These are phyloP conservation scores for Mucor plumbeus DNA, from an alignment of 371 early-diverging fungal species.

Conservation along the genomic window DNA sequence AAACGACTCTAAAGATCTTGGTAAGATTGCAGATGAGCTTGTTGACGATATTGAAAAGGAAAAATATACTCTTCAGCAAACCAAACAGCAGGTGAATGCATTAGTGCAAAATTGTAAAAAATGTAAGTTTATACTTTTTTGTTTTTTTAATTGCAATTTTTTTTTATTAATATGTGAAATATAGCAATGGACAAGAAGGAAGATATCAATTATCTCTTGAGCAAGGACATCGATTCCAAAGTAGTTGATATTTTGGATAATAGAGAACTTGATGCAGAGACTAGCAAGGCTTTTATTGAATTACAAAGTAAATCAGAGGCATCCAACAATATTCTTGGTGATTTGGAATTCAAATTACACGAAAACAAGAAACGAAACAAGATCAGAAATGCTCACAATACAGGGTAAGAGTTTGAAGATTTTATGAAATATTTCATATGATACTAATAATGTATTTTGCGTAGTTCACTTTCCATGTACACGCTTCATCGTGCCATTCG, in stretches of 20 bases:
- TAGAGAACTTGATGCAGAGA: conserved; percentile 21
- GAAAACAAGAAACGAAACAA: conserved; percentile 20
- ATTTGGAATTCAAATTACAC: conserved; percentile 22
- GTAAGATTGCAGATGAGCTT: conserved; percentile 12
- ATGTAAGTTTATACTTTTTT: conserved; percentile 18
- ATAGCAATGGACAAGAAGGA: conserved; percentile 25
- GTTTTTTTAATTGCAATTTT: neutral
- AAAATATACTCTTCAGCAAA: neutral
- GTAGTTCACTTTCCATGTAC: conserved; percentile 32
- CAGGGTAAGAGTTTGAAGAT: conserved; percentile 12
- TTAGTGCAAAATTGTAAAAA: conserved; percentile 11
- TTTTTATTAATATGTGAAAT: neutral
- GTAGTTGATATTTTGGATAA: conserved; percentile 17
- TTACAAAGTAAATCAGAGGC: conserved; percentile 4
- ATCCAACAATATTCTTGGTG: neutral
- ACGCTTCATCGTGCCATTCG: conserved; percentile 33
- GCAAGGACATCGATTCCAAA: neutral
- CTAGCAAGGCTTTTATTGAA: neutral
- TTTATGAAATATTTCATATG: neutral
- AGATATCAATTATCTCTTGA: conserved; percentile 18
- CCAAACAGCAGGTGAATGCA: conserved; percentile 5
- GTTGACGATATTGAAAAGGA: conserved; percentile 1
- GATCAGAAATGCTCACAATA: conserved; percentile 15
- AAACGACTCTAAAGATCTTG: conserved; percentile 18
- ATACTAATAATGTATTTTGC: neutral